A percentile compares a stretch with the other conserved stretches of the same genome.
phyloP scores from a whole-genome alignment of 225 moss, liverwort and hornwort species.

The Physcomitrellopsis africana region DNA sequence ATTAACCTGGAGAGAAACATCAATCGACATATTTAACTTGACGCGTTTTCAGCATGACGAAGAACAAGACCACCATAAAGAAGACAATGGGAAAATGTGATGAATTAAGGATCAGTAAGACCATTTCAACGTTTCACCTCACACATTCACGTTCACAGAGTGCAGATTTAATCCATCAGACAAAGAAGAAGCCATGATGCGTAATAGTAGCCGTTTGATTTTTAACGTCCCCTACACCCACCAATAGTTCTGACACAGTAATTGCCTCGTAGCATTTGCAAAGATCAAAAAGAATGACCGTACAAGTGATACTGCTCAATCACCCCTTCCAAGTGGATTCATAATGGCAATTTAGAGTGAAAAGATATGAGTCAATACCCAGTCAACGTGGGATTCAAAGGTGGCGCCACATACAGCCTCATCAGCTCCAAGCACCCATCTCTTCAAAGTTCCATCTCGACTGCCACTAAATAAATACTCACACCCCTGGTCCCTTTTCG shows the following conservation, averaged over 20 bases:
- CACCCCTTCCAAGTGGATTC: neutral
- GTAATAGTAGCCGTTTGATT: neutral
- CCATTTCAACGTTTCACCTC: neutral
- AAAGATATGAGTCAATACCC: slow-evolving; percentile 56
- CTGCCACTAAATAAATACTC: slow-evolving; percentile 83
- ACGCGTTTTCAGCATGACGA: neutral
- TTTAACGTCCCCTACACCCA: neutral
- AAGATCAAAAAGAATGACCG: neutral
- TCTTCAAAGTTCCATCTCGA: slow-evolving; percentile 90
- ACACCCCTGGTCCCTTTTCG: slow-evolving; percentile 49
- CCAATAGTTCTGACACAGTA: neutral
- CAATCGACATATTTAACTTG: neutral
- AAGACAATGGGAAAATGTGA: neutral
- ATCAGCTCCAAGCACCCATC: slow-evolving; percentile 82
- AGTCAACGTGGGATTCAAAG: slow-evolving; percentile 91
- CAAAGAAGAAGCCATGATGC: neutral
- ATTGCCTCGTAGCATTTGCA: neutral
- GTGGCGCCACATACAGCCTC: slow-evolving; percentile 78
- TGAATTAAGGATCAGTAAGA: neutral
- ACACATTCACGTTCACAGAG: neutral
- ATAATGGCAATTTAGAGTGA: neutral
- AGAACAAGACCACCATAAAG: neutral
- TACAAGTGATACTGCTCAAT: neutral
- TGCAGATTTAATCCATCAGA: neutral
- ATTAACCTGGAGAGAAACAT: slow-evolving; percentile 64